Evolutionary conservation across 2,329 filamentous ascomycete species (phyloP), one percentile per base, ranked within the genome.

Genomic region (Dactylellina sp.): DNA sequence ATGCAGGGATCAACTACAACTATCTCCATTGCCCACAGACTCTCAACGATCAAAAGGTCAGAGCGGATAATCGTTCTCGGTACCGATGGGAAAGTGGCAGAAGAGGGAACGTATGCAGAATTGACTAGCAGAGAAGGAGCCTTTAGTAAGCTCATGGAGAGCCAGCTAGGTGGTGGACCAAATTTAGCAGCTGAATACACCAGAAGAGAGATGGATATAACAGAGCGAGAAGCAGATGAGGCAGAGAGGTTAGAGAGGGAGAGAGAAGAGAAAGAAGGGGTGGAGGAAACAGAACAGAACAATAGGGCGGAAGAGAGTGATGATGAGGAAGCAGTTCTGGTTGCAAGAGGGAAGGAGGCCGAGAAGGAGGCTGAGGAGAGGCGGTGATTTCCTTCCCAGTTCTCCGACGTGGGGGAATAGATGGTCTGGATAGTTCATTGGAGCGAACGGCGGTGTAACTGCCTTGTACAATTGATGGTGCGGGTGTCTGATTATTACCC

Each of bases 121-220:
- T 86, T 99, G 20, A 91, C 89, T 59, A 84, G 86, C 3, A 88
- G 92, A 71, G 86, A 87, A 14, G 96, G 94, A 59, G 92, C 93
- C 1, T 99, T 99, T 80, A 94, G 89, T 78, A 95, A 91, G 82
- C 84, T 99, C 60, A 99, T 99, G 95, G 94, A 98, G 82, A 98
- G 93, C 93, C 95, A 99, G 83, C 91, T 98, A 88, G 95, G 87
- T 78, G 94, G 93, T 11, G 90, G 91, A 7, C 91, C 97, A 9
- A 90, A n/a, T n/a, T n/a, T 90, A 7, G 92, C 96, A 64, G 79
- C 47, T n/a, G 62, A 71, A 7, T 57, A 44, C 20, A 18, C 60
- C 7, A 59, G 76, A 28, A 64, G 61, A 22, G 55, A 71, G 52
- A 64, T 71, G 72, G 63, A 63, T 49, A 71, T 71, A 28, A 70